Conservation (phyloP, 345 rosid species). For the Physaria fendleri region DNA sequence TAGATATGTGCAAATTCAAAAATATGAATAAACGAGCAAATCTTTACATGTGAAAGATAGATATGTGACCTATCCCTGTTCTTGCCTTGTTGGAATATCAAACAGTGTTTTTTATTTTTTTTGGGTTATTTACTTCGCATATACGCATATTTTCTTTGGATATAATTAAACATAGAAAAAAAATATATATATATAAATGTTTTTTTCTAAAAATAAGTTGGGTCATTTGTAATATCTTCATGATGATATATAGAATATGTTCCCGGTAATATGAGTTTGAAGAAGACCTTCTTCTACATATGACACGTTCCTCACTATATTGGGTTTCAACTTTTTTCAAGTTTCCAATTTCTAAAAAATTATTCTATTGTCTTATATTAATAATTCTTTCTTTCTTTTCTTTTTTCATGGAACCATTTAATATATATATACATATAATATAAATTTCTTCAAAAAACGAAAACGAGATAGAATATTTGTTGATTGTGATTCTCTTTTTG, state of each 20-base stretch:
- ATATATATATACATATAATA: background rate
- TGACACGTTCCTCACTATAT: background rate
- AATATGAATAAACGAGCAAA: conserved; percentile 22
- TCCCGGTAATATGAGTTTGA: background rate
- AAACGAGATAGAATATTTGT: conserved; percentile 12
- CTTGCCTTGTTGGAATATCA: conserved; percentile 22
- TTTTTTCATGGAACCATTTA: too few species aligned
- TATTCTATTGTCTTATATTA: background rate
- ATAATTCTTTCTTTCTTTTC: too few species aligned
- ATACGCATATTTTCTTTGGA: conserved; percentile 32
- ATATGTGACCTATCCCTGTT: conserved; percentile 22
- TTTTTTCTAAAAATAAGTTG: conserved; percentile 18
- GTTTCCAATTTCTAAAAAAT: background rate
- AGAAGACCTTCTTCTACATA: background rate
- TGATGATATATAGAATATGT: conserved; percentile 23
- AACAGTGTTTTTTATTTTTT: conserved; percentile 20
- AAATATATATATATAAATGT: too few species aligned
- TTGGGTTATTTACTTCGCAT: conserved; percentile 23
- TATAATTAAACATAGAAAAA: too few species aligned
- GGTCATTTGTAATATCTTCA: conserved; percentile 17
- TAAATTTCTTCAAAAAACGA: conserved; percentile 3
- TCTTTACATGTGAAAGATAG: background rate
- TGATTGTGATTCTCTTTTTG: conserved; percentile 14
- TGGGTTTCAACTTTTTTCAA: background rate
- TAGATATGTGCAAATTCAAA: conserved; percentile 21